These are phyloP conservation scores for Falciphora oryzae DNA, from an alignment of 2,329 filamentous ascomycete species.

Conservation along the genomic window DNA sequence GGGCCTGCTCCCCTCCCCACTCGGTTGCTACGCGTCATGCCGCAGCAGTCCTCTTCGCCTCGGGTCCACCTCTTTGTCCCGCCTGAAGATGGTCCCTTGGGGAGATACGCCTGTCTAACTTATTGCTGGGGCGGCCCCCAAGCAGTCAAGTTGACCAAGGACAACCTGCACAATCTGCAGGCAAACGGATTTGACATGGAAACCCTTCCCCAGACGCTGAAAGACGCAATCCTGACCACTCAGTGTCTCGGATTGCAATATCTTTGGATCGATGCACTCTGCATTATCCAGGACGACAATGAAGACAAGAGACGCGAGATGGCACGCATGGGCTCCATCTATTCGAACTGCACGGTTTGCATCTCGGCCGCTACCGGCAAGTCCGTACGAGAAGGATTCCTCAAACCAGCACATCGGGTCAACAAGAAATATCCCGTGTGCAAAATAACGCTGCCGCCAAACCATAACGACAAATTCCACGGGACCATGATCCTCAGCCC, in stretches of 20 bases:
- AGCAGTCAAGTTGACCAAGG: background rate
- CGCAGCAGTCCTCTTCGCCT: background rate
- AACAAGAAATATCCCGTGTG: background rate
- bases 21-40: background rate
- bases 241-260: background rate
- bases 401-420: background rate
- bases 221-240: conserved; percentile 4
- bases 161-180: background rate
- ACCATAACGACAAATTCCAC: background rate
- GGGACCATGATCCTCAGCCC: background rate
- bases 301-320: background rate
- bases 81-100: background rate
- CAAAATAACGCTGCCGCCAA: background rate
- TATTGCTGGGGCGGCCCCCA: conserved; percentile 9
- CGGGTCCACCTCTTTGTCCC: background rate
- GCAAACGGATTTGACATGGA: background rate
- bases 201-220: conserved; percentile 5
- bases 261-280: conserved; percentile 9
- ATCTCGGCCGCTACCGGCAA: background rate
- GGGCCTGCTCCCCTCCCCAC: background rate
- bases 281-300: conserved; percentile 5
- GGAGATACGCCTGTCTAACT: conserved; percentile 2
- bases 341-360: background rate
- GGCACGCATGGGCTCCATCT: background rate
- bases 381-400: background rate